Evolutionary conservation across 805 yeast species (phyloP).

Genomic region (Maudiozyma turicensis): DNA sequence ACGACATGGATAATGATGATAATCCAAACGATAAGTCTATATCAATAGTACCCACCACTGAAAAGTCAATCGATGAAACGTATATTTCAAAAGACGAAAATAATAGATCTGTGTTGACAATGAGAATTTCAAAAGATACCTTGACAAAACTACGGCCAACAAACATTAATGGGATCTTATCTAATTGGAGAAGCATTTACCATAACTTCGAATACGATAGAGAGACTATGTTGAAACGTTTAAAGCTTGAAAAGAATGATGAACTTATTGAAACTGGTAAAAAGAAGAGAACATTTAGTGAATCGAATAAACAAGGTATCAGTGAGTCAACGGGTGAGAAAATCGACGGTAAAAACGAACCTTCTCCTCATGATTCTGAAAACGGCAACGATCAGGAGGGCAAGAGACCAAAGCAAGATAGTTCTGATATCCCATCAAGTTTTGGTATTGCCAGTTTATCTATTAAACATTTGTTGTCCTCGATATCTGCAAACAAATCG

Average conservation of each 20-base stretch:
- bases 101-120: conserved; percentile 22
- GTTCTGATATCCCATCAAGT: conserved; percentile 32
- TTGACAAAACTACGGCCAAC: conserved; percentile 24
- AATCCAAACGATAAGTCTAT: conserved; percentile 3
- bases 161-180: conserved; percentile 34
- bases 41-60: not conserved
- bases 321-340: conserved; percentile 21
- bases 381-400: conserved; percentile 7
- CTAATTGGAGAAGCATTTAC: conserved; percentile 61
- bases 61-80: not conserved
- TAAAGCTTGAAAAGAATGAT: conserved; percentile 74
- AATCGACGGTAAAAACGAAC: conserved; percentile 27
- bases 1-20: conserved; percentile 8
- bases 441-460: conserved; percentile 70
- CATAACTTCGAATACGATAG: conserved; percentile 68
- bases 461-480: conserved; percentile 66
- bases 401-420: conserved; percentile 21
- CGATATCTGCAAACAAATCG: conserved; percentile 75
- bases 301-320: conserved; percentile 14
- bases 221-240: conserved; percentile 64
- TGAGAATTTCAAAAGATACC: conserved; percentile 31
- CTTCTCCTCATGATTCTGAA: conserved; percentile 7
- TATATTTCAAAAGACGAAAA: conserved; percentile 9
- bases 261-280: conserved; percentile 40
- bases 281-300: conserved; percentile 14